Base-by-base conservation (phyloP, 768 basidiomycete genomes). In the Coprinellus micaceus region DNA sequence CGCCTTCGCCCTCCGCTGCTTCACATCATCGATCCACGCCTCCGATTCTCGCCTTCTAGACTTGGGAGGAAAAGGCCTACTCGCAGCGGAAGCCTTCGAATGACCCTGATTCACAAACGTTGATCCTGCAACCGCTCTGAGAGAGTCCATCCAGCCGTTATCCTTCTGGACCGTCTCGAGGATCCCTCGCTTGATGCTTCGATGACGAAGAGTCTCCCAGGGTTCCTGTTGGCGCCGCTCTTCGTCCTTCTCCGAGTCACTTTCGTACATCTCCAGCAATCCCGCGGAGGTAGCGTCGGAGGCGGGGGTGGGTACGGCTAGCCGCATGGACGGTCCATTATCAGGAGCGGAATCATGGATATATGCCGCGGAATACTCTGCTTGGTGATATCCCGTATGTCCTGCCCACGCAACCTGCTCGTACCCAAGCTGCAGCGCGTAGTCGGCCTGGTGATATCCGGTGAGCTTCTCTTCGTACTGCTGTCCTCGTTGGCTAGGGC, bases 131-230 rank as follows among this genome's bases (percentile, higher is more conserved):
- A 45, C 58, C 39, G 43, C 52, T 54, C 58, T 54, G 49, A 54
- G 47, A 48, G 53, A 63, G 59, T 46, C 46, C 58, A 51, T 60
- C 64, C 60, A 58, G 53, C 61, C 60, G 46, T 57, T 54, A 58
- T 60, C 61, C 62, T 28, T 37, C 39, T 41, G 36, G 25, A 51
- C 46, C 19, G 43, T 40, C 21, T 30, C 45, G 29, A 40, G 43
- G 36, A 48, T 58, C 22, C 53, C 53, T 6, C 54, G 44, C 24
- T 36, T 47, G 22, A 47, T 48, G 21, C 54, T 55, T 33, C 45
- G 29, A 40, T 47, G 54, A 3, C 46, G 44, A 5, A 48, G 54
- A n/a, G 30, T 48, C 22, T 46, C 54, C 45, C 46, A 55, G 19
- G 54, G 41, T 21, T 41, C 53, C 44, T 54, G 30, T 10, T 21